A percentile compares a stretch with the other conserved stretches of the same genome.
Conservation (phyloP, 257 asterid species). For the Capsicum pubescens region DNA sequence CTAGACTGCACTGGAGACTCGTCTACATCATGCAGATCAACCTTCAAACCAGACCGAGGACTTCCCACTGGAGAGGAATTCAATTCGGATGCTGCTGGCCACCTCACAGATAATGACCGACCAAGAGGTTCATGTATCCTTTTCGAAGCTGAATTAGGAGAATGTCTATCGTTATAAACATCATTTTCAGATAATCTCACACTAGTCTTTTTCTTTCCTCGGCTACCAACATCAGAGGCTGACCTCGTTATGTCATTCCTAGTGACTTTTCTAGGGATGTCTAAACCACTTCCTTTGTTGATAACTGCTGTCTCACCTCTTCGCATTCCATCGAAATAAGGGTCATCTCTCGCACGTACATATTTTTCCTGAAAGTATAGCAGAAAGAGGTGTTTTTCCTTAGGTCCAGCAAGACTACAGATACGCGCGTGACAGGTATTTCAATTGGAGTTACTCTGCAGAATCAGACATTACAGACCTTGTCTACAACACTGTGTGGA, state of each 20-base stretch:
- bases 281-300: conserved; percentile 47
- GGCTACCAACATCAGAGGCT: conserved; percentile 60
- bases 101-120: conserved; percentile 62
- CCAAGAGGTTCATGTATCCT: conserved; percentile 60
- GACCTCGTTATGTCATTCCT: conserved; percentile 42
- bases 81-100: conserved; percentile 50
- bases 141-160: conserved; percentile 50
- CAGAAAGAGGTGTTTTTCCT: conserved; percentile 8
- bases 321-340: conserved; percentile 72
- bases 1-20: conserved; percentile 40
- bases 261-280: conserved; percentile 45
- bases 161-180: conserved; percentile 34
- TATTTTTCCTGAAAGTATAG: conserved; percentile 35
- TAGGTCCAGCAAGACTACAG: background rate
- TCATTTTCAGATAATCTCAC: conserved; percentile 40
- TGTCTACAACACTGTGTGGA: background rate
- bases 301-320: conserved; percentile 56
- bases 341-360: conserved; percentile 67
- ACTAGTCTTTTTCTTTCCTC: conserved; percentile 40
- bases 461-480: background rate
- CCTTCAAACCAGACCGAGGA: conserved; percentile 41
- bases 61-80: conserved; percentile 49
- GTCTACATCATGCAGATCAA: conserved; percentile 34
- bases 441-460: background rate
- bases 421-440: background rate